Evolutionary conservation across 164 flowering plant species (phyloP), one percentile per base, ranked within the genome.

Genomic region (Aristolochia fimbriata): DNA sequence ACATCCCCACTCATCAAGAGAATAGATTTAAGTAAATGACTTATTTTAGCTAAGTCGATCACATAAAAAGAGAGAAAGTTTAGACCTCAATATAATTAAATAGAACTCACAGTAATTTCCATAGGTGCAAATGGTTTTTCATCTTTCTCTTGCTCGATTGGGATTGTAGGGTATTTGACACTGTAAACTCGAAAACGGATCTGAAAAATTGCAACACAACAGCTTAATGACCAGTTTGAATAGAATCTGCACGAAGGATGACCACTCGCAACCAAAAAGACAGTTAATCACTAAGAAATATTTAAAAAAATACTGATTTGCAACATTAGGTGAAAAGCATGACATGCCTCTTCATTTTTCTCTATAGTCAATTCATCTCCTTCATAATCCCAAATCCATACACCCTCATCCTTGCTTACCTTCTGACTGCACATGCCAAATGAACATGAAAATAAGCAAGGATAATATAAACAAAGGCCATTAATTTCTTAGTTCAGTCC

Each of bases 41-140:
- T 10, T 37, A 10, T 37, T 37, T 37, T 37, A 37, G 4, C 43
- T 37, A 37, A 37, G 9, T 37, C 9, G 43, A 3, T 37, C 43
- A 37, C 8, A 37, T 37, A 37, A 50, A 50, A 16, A 50, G 20
- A 12, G n/a, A 50, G 53, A 50, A 50, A 50, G 6, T n/a, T 50
- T 50, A 9, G 22, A n/a, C 3, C 12, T 50, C 22, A n/a, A 16
- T 4, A n/a, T n/a, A 10, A n/a, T 10, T 1, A 19, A 1, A 60
- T 12, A 27, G 20, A 37, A 79, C 94, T 78, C 76, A 91, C 98
- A 41, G 80, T 86, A 24, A 91, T 70, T 73, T 76, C 78, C 98
- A 88, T 91, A 11, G 96, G 95, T 27, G 98, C 86, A 79, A 91
- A 85, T 60, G 94, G 89, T 65, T 86, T 83, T 37, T 86, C 70